A percentile compares a stretch with the other conserved stretches of the same genome.
Evolutionary conservation across 169 alveolate species (phyloP).

Genomic region (Plasmodium cynomolgi): DNA sequence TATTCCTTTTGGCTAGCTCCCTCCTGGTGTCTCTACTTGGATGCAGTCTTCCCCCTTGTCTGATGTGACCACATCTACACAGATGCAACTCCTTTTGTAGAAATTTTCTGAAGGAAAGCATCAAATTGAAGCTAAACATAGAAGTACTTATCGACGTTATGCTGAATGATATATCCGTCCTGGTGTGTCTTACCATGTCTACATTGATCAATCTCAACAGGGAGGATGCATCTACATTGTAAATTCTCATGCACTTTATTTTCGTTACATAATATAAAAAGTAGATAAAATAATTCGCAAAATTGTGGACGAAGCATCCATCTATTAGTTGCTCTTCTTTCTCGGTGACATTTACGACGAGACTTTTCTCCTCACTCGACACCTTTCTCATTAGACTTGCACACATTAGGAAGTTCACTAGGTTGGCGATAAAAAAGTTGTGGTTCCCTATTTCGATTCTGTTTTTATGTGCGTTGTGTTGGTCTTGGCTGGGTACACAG

Average conservation of each 20-base stretch:
- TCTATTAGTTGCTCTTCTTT: not conserved
- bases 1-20: not conserved
- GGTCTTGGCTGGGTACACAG: not conserved
- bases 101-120: not conserved
- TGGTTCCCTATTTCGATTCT: not conserved
- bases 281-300: constrained; percentile 15
- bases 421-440: not conserved
- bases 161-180: not conserved
- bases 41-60: not conserved
- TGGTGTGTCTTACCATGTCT: not conserved
- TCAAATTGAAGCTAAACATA: not conserved
- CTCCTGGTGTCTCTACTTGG: not conserved
- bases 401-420: not conserved
- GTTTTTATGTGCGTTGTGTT: not conserved
- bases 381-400: not conserved
- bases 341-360: too few relatives aligned
- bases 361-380: not conserved
- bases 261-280: not conserved
- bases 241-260: not conserved
- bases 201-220: not conserved
- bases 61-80: not conserved
- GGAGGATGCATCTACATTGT: not conserved
- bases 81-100: not conserved
- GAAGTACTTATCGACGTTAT: not conserved
- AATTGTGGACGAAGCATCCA: not conserved